phyloP scores from a whole-genome alignment of 2,329 filamentous ascomycete species.

The Phoma sp. region DNA sequence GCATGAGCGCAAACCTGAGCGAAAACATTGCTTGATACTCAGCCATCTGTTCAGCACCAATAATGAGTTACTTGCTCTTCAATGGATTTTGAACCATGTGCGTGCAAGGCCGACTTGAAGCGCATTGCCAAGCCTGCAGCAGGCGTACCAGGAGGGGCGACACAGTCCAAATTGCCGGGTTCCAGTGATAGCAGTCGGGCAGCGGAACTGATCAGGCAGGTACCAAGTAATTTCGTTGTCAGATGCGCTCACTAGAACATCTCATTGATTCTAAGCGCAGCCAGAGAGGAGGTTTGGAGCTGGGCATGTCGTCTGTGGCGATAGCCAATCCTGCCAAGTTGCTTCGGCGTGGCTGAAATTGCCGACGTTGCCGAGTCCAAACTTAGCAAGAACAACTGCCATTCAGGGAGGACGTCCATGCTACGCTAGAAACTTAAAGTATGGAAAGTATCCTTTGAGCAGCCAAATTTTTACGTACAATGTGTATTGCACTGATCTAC shows the following conservation, averaged over 20 bases:
- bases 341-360: constrained; percentile 2
- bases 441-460: too few relatives aligned
- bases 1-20: too few relatives aligned
- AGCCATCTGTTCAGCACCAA: background rate
- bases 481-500: too few relatives aligned
- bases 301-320: constrained; percentile 7
- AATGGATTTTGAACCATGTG: background rate
- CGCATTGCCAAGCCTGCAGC: background rate
- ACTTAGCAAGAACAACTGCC: too few relatives aligned
- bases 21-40: background rate
- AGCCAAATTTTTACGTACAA: too few relatives aligned
- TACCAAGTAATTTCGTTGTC: background rate
- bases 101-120: background rate
- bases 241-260: background rate
- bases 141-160: background rate
- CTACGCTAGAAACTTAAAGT: too few relatives aligned
- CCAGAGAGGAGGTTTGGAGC: background rate
- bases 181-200: background rate
- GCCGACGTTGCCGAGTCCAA: constrained; percentile 7
- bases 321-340: constrained; percentile 12
- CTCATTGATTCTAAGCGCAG: background rate
- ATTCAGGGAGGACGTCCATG: too few relatives aligned
- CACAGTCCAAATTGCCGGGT: background rate
- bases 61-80: background rate
- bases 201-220: background rate